These are phyloP conservation scores for Plicaturopsis crispa DNA, from an alignment of 768 basidiomycete genomes.

Conservation along the genomic window DNA sequence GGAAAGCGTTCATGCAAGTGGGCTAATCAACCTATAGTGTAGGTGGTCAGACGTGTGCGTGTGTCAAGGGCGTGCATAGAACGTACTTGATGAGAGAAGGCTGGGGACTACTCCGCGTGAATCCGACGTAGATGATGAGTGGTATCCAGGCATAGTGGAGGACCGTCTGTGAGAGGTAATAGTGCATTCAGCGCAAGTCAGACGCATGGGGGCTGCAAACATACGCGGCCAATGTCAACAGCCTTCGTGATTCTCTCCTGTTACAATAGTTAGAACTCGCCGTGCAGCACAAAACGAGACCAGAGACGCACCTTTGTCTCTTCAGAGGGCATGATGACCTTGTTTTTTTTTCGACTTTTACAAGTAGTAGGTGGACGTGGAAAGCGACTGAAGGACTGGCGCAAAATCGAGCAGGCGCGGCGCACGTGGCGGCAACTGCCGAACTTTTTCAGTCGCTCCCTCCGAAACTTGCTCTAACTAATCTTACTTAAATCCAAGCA, in stretches of 20 bases:
- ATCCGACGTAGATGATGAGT: conserved; percentile 92
- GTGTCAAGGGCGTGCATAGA: not conserved
- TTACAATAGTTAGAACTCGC: conserved; percentile 1
- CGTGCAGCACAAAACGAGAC: not conserved
- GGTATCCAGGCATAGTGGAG: conserved; percentile 97
- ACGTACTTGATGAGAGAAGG: conserved; percentile 93
- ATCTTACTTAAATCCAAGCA: too few relatives aligned
- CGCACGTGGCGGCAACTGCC: too few relatives aligned
- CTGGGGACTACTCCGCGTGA: conserved; percentile 86
- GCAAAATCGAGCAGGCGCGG: too few relatives aligned
- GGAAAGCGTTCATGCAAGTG: conserved; percentile 59
- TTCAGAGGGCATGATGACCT: conserved; percentile 70
- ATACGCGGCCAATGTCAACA: conserved; percentile 75
- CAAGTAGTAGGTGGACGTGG: too few relatives aligned
- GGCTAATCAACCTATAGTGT: conserved; percentile 75
- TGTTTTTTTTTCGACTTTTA: too few relatives aligned
- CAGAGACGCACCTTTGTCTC: conserved; percentile 66
- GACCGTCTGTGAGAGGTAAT: conserved; percentile 50
- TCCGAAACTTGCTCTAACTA: too few relatives aligned
- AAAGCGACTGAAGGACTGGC: too few relatives aligned
- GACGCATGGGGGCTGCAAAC: conserved; percentile 17
- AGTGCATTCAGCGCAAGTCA: conserved; percentile 2
- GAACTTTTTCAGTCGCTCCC: too few relatives aligned
- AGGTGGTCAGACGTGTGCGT: not conserved
- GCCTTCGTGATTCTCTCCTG: conserved; percentile 81